Evolutionary conservation across 2,329 filamentous ascomycete species (phyloP).

Genomic region (Penicillium brasilianum): DNA sequence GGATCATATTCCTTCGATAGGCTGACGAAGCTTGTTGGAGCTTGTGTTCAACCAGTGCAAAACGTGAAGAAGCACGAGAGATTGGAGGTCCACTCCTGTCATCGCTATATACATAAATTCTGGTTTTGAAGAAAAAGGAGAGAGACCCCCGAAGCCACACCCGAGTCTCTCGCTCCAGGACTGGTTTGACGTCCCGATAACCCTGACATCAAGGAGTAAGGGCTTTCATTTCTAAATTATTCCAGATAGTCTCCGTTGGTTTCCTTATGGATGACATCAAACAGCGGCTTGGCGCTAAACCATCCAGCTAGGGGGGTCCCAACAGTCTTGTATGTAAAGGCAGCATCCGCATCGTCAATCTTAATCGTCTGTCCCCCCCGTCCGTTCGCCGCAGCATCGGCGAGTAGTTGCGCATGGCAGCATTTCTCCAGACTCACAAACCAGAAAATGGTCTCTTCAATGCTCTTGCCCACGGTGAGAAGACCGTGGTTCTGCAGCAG

Average conservation of each 20-base stretch:
- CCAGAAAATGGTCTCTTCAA: constrained; percentile 61
- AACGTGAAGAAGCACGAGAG: not conserved
- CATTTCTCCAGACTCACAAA: constrained; percentile 60
- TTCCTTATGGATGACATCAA: constrained; percentile 71
- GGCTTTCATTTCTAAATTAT: constrained; percentile 27
- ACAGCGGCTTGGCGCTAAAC: constrained; percentile 73
- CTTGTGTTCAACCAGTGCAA: not conserved
- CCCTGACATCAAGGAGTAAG: not conserved
- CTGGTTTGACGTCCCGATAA: no score
- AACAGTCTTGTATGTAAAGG: constrained; percentile 68
- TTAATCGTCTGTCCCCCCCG: constrained; percentile 68
- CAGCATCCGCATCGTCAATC: constrained; percentile 70
- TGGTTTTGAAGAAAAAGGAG: not conserved
- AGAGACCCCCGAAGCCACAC: not conserved
- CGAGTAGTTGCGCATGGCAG: constrained; percentile 59
- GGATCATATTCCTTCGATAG: not conserved
- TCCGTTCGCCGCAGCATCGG: constrained; percentile 59
- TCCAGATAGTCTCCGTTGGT: constrained; percentile 61
- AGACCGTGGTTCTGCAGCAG: constrained; percentile 61
- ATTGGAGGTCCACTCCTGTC: not conserved
- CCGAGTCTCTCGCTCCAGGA: not conserved
- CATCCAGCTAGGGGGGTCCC: constrained; percentile 67
- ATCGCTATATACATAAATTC: not conserved
- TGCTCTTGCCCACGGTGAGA: constrained; percentile 55
- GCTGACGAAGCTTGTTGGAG: not conserved